These are phyloP conservation scores for Nicotiana knightiana DNA, from an alignment of 257 asterid species.

Conservation along the genomic window DNA sequence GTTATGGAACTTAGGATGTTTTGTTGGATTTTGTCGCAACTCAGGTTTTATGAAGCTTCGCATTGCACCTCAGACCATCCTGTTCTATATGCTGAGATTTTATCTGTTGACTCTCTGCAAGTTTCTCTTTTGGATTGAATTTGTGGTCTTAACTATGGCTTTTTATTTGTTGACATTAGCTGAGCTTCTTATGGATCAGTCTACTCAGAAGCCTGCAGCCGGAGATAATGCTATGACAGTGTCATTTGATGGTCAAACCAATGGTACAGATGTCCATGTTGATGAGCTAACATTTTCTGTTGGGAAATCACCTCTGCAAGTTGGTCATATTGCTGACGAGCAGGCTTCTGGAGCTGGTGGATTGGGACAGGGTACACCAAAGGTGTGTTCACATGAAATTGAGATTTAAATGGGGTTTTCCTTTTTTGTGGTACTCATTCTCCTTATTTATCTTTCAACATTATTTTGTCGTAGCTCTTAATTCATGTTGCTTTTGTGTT, in stretches of 20 bases:
- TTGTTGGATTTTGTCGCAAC: neutral
- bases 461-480: neutral
- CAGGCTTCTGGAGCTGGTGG: conserved; percentile 59
- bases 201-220: conserved; percentile 24
- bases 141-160: neutral
- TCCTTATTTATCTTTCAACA: neutral
- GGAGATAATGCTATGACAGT: conserved; percentile 28
- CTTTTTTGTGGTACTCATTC: neutral
- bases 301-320: conserved; percentile 76
- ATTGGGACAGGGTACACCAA: conserved; percentile 94
- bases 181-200: conserved; percentile 34
- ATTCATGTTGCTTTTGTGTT: neutral
- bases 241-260: conserved; percentile 33
- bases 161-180: conserved; percentile 20
- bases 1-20: neutral
- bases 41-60: neutral
- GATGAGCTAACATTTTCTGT: conserved; percentile 62
- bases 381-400: conserved; percentile 37
- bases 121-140: neutral
- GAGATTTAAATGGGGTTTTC: neutral
- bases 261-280: conserved; percentile 42
- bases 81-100: neutral
- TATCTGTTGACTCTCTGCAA: conserved; percentile 11
- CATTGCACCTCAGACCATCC: neutral
- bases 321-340: conserved; percentile 43